Base-by-base conservation (phyloP, 768 basidiomycete species). In the Lepiota brunneoincarnata region DNA sequence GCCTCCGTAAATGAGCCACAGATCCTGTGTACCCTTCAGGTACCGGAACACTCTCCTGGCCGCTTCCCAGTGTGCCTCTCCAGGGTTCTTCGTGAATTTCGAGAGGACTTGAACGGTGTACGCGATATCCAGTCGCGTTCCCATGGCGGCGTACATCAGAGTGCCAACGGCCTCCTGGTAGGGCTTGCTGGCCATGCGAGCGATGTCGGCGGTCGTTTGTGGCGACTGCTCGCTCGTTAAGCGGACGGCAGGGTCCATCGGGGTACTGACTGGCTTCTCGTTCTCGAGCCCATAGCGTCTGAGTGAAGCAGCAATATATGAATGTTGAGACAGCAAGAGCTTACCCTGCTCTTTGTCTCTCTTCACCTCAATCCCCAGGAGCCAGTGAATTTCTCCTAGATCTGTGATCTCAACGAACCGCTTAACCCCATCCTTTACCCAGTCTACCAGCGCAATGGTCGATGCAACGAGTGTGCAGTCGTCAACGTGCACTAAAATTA, bases 21-120 rank as follows among this genome's bases (percentile, higher is more conserved):
- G 34, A 3, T 60, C 54, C 40, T 42, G 36, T 18, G 56, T 60
- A 14, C 66, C 64, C 36, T 63, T 63, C 6, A 82, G 59, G 58
- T 79, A 80, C 3, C 65, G 62, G 43, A 73, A 63, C 20, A 76
- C 57, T 31, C 65, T 65, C 48, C 72, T 72, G 2, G 70, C 69
- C 4, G 72, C 75, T 3, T 66, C 56, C 71, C 72, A 78, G 55
- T 80, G 77, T 0, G 42, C 50, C 0, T 20, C 14, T 2, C 64
- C 61, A 1, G 70, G 74, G 49, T 72, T 70, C 4, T 61, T 46
- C 7, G 61, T 46, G 63, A 71, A 77, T 2, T 63, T n/a, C n/a
- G n/a, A n/a, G n/a, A n/a, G n/a, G n/a, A n/a, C n/a, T 67, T 0
- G 67, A 61, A 73, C 62, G 1, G 73, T 57, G 41, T 62, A 72